These are phyloP conservation scores for Zymoseptoria passerinii DNA, from an alignment of 2,329 filamentous ascomycete species.

Conservation along the genomic window DNA sequence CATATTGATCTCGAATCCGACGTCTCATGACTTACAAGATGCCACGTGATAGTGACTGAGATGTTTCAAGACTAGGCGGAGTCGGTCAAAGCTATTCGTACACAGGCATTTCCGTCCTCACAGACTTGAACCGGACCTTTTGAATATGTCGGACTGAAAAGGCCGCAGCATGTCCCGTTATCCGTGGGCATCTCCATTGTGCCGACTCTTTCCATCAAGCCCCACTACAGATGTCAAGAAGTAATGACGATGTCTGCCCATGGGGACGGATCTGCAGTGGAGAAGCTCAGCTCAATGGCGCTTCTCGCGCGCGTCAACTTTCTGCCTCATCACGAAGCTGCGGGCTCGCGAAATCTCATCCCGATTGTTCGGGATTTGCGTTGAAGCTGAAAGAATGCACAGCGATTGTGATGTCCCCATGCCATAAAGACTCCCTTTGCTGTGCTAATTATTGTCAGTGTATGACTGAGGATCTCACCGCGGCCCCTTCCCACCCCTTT, in stretches of 20 bases:
- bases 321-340: neutral
- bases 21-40: too few species aligned
- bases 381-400: neutral
- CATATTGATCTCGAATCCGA: too few species aligned
- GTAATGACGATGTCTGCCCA: neutral
- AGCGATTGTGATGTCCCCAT: neutral
- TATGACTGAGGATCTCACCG: neutral
- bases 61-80: too few species aligned
- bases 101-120: too few species aligned
- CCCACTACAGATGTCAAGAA: neutral
- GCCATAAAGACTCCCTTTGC: neutral
- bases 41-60: too few species aligned
- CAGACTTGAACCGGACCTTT: too few species aligned
- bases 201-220: neutral
- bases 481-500: neutral
- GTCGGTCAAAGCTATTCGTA: too few species aligned
- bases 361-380: neutral
- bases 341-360: neutral
- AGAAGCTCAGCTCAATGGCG: neutral
- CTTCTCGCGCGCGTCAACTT: neutral
- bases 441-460: neutral
- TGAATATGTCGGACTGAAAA: neutral
- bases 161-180: neutral
- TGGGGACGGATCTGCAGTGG: neutral
- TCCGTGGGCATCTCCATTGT: neutral